Base-by-base conservation (phyloP, 225 moss, liverwort and hornwort genomes). In the Pseudoscleropodium purum region DNA sequence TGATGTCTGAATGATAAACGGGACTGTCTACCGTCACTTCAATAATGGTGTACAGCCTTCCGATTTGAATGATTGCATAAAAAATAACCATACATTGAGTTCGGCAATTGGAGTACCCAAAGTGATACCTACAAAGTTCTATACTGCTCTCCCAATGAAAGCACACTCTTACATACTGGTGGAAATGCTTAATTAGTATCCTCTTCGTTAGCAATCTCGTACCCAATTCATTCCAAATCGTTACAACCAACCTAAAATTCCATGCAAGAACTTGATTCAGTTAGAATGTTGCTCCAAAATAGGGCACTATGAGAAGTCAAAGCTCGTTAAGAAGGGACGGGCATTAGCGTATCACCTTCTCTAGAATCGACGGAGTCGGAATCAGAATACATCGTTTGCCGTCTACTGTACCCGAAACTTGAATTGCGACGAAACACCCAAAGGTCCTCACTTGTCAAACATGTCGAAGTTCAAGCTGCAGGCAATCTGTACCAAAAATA, bases 351-450 rank as follows among this genome's bases (percentile, higher is more conserved):
- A 20, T 79, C 66, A 93, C 93, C 93, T 93, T 93, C 93, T 92
- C 92, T 93, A 87, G 93, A 93, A 88, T 93, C 89, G 54, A 93
- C 85, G 83, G 93, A 93, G 77, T 90, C 90, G 54, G 82, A 87
- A 74, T 93, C 89, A 72, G 91, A 87, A 87, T 91, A 82, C 92
- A 91, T 92, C 77, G 83, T 77, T 86, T 33, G 36, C 86, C 66
- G 77, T 81, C 79, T 49, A 79, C 52, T 60, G 39, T 39, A 87
- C 61, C 88, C 64, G 77, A 56, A 85, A 56, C 62, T 82, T 63
- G 68, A 87, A 82, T n/a, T 60, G 76, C 75, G 77, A 83, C 82
- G 68, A 70, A 87, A 68, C 91, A 74, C 81, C 81, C 69, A 47
- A 72, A 87, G 66, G 10, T 34, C 39, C 72, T 90, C 83, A 73